phyloP scores from a whole-genome alignment of 352 stramenopile species.

The Peronospora destructor region DNA sequence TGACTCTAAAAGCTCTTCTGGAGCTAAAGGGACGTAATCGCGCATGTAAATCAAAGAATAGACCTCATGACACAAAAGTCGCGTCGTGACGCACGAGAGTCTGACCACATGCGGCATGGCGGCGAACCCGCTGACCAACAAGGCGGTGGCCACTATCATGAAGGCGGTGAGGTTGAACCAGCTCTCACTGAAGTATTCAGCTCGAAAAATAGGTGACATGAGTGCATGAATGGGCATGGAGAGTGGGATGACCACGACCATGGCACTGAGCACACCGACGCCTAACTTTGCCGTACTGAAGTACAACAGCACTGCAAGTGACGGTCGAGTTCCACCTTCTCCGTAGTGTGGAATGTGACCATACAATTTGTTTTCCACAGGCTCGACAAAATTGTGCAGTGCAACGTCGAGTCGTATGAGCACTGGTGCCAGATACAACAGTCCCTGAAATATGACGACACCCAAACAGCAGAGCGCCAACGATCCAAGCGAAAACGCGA shows the following conservation, averaged over 20 bases:
- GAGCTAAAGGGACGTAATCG: constrained; percentile 10
- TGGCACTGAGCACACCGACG: constrained; percentile 29
- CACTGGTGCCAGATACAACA: constrained; percentile 47
- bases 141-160: constrained; percentile 16
- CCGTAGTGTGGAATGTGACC: constrained; percentile 27
- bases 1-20: constrained; percentile 2
- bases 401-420: constrained; percentile 47
- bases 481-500: constrained; percentile 41
- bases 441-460: constrained; percentile 51
- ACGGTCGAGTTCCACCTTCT: constrained; percentile 23
- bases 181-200: constrained; percentile 26
- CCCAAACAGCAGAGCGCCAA: constrained; percentile 63
- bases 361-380: constrained; percentile 27
- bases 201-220: constrained; percentile 26
- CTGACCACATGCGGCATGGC: constrained; percentile 45
- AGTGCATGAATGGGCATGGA: constrained; percentile 40
- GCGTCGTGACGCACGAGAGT: constrained; percentile 41
- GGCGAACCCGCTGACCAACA: constrained; percentile 31
- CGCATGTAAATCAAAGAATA: constrained; percentile 30
- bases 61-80: constrained; percentile 42
- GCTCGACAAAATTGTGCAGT: constrained; percentile 60
- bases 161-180: constrained; percentile 23
- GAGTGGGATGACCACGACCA: constrained; percentile 34
- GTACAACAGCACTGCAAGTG: constrained; percentile 38
- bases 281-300: constrained; percentile 38